Evolutionary conservation across 108 stramenopile species (phyloP).

Genomic region (Nannochloropsis gaditana): DNA sequence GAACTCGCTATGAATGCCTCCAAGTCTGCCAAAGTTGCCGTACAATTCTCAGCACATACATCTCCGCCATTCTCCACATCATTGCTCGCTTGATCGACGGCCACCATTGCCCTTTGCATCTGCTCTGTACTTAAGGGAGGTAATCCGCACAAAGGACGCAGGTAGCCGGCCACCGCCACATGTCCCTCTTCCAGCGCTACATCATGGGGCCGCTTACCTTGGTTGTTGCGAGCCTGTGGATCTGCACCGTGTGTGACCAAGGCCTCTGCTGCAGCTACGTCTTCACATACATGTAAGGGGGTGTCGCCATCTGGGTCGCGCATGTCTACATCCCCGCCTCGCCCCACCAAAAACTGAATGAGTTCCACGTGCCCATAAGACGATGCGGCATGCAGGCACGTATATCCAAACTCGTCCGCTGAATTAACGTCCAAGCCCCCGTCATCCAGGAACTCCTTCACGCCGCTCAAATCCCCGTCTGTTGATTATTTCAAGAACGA

Average conservation of each 20-base stretch:
- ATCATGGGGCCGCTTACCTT: not conserved
- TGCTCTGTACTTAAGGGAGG: not conserved
- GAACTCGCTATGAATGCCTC: not conserved
- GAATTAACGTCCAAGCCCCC: slow-evolving; percentile 3
- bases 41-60: not conserved
- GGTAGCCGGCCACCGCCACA: not conserved
- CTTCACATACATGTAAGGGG: slow-evolving; percentile 7
- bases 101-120: not conserved
- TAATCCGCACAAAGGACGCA: not conserved
- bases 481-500: not conserved
- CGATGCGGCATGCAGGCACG: slow-evolving; percentile 20
- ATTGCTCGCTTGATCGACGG: not conserved
- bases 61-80: not conserved
- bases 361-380: slow-evolving; percentile 23
- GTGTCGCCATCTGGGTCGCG: slow-evolving; percentile 30
- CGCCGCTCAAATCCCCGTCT: not conserved
- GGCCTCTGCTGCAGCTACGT: not conserved
- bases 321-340: slow-evolving; percentile 15
- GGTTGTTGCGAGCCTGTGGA: not conserved
- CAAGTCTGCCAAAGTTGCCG: not conserved
- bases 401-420: not conserved
- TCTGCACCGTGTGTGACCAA: not conserved
- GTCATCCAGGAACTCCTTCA: not conserved
- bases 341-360: slow-evolving; percentile 11
- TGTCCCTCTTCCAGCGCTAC: slow-evolving; percentile 16